phyloP scores from a whole-genome alignment of 108 stramenopile species.

The Epipyxis sp. region DNA sequence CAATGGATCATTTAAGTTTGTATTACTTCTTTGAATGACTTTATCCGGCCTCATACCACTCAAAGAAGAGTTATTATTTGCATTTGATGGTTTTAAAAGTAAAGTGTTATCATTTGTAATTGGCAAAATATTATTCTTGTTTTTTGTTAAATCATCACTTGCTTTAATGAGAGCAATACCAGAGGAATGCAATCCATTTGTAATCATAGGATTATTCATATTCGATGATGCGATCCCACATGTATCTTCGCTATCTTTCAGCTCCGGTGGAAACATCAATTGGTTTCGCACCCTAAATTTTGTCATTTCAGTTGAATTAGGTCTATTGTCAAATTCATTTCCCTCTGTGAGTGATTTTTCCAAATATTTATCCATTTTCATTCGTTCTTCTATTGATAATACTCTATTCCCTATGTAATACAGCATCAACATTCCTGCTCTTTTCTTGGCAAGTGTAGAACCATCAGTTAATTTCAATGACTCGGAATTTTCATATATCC shows the following conservation, averaged over 20 bases:
- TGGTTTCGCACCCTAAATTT: conserved; percentile 27
- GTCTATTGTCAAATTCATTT: conserved; percentile 9
- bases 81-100: background rate
- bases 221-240: background rate
- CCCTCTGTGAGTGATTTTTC: too few relatives aligned
- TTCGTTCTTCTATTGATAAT: background rate
- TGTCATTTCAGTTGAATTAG: background rate
- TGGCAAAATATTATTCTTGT: background rate
- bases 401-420: conserved; percentile 24
- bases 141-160: too few relatives aligned
- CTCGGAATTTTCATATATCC: conserved; percentile 31
- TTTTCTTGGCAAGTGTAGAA: background rate
- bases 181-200: too few relatives aligned
- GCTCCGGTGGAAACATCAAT: conserved; percentile 25
- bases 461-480: background rate
- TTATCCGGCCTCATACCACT: background rate
- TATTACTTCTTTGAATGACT: background rate
- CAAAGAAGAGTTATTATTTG: background rate
- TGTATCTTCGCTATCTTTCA: background rate
- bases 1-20: background rate
- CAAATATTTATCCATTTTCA: background rate
- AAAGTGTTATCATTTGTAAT: background rate
- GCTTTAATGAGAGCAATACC: too few relatives aligned
- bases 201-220: too few relatives aligned
- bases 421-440: conserved; percentile 22